Evolutionary conservation across 352 stramenopile species (phyloP).

Genomic region (Phytophthora pistaciae): DNA sequence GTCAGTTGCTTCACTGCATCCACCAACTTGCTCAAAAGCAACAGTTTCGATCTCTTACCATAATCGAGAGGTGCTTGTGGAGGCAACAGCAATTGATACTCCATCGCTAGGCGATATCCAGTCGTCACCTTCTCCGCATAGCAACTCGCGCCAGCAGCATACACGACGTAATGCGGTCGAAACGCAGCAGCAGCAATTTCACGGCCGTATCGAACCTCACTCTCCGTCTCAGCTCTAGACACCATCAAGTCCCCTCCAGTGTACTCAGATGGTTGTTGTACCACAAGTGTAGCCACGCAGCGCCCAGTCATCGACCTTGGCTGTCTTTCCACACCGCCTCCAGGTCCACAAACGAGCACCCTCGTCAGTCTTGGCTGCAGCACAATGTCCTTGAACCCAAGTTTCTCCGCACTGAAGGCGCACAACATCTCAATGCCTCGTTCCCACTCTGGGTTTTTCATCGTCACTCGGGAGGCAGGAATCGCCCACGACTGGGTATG

Average conservation of each 20-base stretch:
- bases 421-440: slow-evolving; percentile 9
- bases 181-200: background rate
- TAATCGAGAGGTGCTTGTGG: background rate
- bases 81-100: slow-evolving; percentile 14
- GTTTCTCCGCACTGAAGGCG: slow-evolving; percentile 5
- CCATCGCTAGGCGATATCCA: slow-evolving; percentile 5
- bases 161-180: slow-evolving; percentile 18
- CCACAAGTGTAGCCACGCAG: slow-evolving; percentile 13
- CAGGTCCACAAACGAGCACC: slow-evolving; percentile 13
- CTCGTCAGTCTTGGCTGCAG: slow-evolving; percentile 7
- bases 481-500: slow-evolving; percentile 8
- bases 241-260: slow-evolving; percentile 10
- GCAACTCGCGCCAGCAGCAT: slow-evolving; percentile 1
- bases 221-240: background rate
- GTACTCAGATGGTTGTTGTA: slow-evolving; percentile 14
- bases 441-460: slow-evolving; percentile 19
- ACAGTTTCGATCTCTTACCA: background rate
- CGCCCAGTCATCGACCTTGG: background rate
- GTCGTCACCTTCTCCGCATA: slow-evolving; percentile 12
- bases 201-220: background rate
- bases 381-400: slow-evolving; percentile 10
- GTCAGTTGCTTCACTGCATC: slow-evolving; percentile 2
- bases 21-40: background rate
- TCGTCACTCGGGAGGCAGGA: slow-evolving; percentile 4
- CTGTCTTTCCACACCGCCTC: background rate